Evolutionary conservation across 768 basidiomycete genomes (phyloP).

Genomic region (Dioszegia hungarica): DNA sequence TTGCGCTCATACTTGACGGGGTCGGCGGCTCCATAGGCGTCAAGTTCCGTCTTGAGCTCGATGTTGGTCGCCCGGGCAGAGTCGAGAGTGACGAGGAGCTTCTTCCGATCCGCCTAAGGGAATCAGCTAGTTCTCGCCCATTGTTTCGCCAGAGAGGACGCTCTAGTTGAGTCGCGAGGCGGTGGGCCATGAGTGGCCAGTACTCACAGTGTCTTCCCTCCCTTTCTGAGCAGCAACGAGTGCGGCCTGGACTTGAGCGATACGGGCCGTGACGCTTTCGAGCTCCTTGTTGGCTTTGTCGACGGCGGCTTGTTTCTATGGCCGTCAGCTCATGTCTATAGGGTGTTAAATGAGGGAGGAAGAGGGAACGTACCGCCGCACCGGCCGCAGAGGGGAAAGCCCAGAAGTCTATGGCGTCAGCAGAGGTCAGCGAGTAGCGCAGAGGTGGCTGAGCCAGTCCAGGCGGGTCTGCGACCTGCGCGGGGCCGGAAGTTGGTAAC

Average conservation of each 20-base stretch:
- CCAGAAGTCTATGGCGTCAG: slow-evolving; percentile 70
- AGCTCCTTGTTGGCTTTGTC: slow-evolving; percentile 41
- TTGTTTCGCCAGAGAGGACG: too few relatives aligned
- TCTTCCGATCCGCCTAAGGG: slow-evolving; percentile 59
- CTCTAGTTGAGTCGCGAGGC: too few relatives aligned
- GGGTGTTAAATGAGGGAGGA: not conserved
- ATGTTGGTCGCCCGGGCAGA: slow-evolving; percentile 55
- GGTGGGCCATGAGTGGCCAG: not conserved
- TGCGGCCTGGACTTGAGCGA: slow-evolving; percentile 51
- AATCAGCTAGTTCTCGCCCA: not conserved
- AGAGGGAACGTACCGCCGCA: slow-evolving; percentile 56
- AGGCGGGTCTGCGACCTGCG: too few relatives aligned
- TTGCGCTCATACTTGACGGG: slow-evolving; percentile 75
- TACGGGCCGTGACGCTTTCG: slow-evolving; percentile 23
- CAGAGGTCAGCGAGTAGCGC: not conserved
- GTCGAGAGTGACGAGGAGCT: slow-evolving; percentile 56
- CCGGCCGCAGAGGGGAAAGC: slow-evolving; percentile 88
- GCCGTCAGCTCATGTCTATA: not conserved
- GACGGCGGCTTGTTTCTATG: slow-evolving; percentile 40
- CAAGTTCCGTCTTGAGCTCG: slow-evolving; percentile 63
- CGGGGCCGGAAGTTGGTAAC: too few relatives aligned
- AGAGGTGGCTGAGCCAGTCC: not conserved
- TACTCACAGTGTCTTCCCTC: slow-evolving; percentile 46
- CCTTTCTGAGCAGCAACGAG: slow-evolving; percentile 59
- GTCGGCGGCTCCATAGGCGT: slow-evolving; percentile 76